These are phyloP conservation scores for Pyrenochaeta sp. DNA, from an alignment of 2,329 filamentous ascomycete genomes.

Conservation along the genomic window DNA sequence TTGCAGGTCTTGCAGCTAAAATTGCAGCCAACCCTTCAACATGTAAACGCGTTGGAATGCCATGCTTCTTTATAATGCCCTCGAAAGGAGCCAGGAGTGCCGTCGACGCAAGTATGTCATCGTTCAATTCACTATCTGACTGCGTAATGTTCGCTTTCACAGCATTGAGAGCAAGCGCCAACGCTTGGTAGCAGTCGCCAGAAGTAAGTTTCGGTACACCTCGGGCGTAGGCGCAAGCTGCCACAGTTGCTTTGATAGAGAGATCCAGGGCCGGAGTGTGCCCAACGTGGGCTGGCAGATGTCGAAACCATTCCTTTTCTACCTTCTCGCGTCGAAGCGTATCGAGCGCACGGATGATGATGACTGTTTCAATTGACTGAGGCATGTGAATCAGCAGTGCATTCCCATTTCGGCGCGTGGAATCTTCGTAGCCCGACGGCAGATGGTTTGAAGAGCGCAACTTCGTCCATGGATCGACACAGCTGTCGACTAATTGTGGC, in stretches of 20 bases:
- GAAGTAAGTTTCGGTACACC: constrained; percentile 20
- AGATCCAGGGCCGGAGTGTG: constrained; percentile 22
- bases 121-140: constrained; percentile 14
- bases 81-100: constrained; percentile 22
- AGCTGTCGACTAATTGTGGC: not conserved
- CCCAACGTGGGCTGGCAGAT: constrained; percentile 23
- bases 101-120: constrained; percentile 21
- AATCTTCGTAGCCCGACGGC: not conserved
- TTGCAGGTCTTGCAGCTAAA: constrained; percentile 15
- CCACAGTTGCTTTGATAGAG: constrained; percentile 24
- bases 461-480: not conserved
- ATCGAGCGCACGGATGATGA: constrained; percentile 21
- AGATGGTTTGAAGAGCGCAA: not conserved
- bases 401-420: constrained; percentile 10
- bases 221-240: constrained; percentile 22
- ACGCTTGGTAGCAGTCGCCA: constrained; percentile 21
- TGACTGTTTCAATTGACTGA: constrained; percentile 11
- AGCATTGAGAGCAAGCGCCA: constrained; percentile 20
- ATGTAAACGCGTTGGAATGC: constrained; percentile 18
- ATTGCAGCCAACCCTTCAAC: constrained; percentile 24
- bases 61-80: constrained; percentile 19
- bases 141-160: constrained; percentile 18
- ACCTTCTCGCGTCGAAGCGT: constrained; percentile 20
- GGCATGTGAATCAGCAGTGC: constrained; percentile 16
- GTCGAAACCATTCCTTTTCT: constrained; percentile 25